phyloP scores from a whole-genome alignment of 305 asterid genomes.

The Ajuga reptans region DNA sequence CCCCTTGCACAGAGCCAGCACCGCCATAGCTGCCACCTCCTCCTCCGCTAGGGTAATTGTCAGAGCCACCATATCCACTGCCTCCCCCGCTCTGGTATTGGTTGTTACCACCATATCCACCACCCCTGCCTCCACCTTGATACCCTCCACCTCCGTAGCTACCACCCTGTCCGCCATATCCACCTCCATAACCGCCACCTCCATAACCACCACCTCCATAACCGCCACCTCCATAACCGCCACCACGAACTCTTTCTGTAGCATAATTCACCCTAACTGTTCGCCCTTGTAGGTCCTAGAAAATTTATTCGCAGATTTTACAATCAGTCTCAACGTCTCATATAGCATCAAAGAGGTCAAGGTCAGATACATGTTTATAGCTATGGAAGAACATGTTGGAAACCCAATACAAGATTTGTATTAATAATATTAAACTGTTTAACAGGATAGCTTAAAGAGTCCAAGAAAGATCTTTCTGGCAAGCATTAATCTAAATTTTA shows the following conservation, averaged over 20 bases:
- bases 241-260: conserved; percentile 54
- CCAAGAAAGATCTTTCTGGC: not conserved
- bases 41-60: conserved; percentile 17
- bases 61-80: conserved; percentile 22
- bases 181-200: conserved; percentile 33
- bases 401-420: not conserved
- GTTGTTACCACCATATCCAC: conserved; percentile 20
- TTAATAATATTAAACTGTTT: not conserved
- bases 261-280: conserved; percentile 70
- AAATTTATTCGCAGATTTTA: conserved; percentile 3
- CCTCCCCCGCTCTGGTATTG: conserved; percentile 17
- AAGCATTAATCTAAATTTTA: not conserved
- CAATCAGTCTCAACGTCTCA: not conserved
- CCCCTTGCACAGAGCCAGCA: conserved; percentile 25
- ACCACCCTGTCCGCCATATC: conserved; percentile 32
- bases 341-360: not conserved
- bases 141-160: conserved; percentile 37
- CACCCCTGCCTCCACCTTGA: conserved; percentile 31
- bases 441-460: not conserved
- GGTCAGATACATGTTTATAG: not conserved
- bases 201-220: conserved; percentile 42
- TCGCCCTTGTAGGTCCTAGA: conserved; percentile 81
- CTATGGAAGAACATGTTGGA: not conserved
- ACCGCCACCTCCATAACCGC: conserved; percentile 36
- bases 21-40: conserved; percentile 25